Evolutionary conservation across 768 basidiomycete genomes (phyloP).

Genomic region (Lactarius trivialis): DNA sequence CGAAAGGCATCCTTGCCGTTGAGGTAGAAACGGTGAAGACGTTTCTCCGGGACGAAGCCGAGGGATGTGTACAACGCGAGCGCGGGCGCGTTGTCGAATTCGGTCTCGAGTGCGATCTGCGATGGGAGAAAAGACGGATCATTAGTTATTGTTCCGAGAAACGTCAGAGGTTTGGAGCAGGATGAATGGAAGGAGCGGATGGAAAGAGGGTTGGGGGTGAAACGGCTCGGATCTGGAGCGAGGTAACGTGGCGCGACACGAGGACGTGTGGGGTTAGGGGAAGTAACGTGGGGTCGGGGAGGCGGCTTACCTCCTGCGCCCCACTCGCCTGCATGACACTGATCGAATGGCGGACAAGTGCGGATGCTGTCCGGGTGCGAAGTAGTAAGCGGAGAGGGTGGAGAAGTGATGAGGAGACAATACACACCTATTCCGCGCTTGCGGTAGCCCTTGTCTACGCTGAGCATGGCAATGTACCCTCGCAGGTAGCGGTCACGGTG

Average conservation of each 20-base stretch:
- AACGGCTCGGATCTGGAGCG: neutral
- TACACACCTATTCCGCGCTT: constrained; percentile 99
- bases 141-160: neutral
- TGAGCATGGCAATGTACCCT: constrained; percentile 98
- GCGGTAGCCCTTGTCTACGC: constrained; percentile 75
- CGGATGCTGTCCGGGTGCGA: constrained; percentile 52
- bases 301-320: constrained; percentile 69
- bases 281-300: constrained; percentile 14
- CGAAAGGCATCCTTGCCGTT: constrained; percentile 96
- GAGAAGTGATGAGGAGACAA: constrained; percentile 35
- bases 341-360: constrained; percentile 77
- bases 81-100: constrained; percentile 86
- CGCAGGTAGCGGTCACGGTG: constrained; percentile 71
- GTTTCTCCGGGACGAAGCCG: constrained; percentile 94
- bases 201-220: neutral
- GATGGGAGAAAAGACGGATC: too few species aligned
- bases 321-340: constrained; percentile 76
- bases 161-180: neutral
- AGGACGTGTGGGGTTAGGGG: constrained; percentile 9
- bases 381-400: neutral
- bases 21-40: constrained; percentile 90
- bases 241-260: neutral
- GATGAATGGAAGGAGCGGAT: neutral
- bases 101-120: constrained; percentile 88
- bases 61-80: constrained; percentile 85